A percentile compares a stretch with the other conserved stretches of the same genome.
These are phyloP conservation scores for Pseudogymnoascus sp. DNA, from an alignment of 2,329 filamentous ascomycete species.

Conservation along the genomic window DNA sequence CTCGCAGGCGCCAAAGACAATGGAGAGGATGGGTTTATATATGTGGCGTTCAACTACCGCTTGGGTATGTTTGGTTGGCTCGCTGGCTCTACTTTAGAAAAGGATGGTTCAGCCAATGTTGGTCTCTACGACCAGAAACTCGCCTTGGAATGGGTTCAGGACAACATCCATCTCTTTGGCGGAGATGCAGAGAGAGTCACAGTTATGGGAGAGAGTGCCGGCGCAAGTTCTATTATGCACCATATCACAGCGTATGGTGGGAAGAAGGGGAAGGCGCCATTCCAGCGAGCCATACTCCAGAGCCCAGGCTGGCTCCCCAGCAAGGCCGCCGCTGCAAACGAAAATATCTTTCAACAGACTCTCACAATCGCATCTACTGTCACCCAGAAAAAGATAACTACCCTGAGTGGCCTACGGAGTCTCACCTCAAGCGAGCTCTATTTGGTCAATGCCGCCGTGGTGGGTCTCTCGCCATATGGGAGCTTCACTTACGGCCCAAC, in stretches of 20 bases:
- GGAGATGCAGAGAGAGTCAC: slow-evolving; percentile 43
- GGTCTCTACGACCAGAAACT: slow-evolving; percentile 45
- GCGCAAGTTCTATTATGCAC: slow-evolving; percentile 40
- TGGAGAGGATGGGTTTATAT: slow-evolving; percentile 29
- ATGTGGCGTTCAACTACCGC: slow-evolving; percentile 29
- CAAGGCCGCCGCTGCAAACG: slow-evolving; percentile 8
- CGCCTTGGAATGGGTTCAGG: slow-evolving; percentile 48
- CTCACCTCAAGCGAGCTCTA: slow-evolving; percentile 12
- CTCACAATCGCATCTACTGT: not conserved
- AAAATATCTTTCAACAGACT: slow-evolving; percentile 1
- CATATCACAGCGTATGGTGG: slow-evolving; percentile 40
- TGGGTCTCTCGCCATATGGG: slow-evolving; percentile 9
- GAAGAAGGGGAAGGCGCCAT: slow-evolving; percentile 30
- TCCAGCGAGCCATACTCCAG: slow-evolving; percentile 26
- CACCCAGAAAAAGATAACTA: slow-evolving; percentile 12
- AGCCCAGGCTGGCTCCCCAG: slow-evolving; percentile 12
- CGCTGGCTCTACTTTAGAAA: slow-evolving; percentile 34
- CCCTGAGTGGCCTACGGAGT: slow-evolving; percentile 11
- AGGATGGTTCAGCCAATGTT: slow-evolving; percentile 38
- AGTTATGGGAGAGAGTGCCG: slow-evolving; percentile 42
- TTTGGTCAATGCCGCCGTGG: slow-evolving; percentile 14
- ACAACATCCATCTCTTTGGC: slow-evolving; percentile 45
- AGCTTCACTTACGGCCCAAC: slow-evolving; percentile 32
- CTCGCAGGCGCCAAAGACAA: slow-evolving; percentile 25
- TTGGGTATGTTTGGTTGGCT: slow-evolving; percentile 29